Evolutionary conservation across 108 stramenopile genomes (phyloP).

Genomic region (Cyclotella baltica): DNA sequence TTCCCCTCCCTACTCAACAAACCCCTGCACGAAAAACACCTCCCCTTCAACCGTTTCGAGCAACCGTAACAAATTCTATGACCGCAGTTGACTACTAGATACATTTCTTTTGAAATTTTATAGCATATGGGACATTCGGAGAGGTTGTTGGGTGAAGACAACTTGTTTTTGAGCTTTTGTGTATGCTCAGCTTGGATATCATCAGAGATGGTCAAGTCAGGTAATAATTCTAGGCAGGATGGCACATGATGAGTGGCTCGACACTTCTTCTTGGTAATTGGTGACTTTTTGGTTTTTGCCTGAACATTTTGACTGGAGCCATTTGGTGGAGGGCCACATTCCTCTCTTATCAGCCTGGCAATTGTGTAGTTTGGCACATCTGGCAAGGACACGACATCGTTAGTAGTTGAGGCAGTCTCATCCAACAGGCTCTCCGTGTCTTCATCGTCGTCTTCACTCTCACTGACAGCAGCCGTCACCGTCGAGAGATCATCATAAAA

Average conservation of each 20-base stretch:
- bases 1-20: no score
- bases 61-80: neutral
- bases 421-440: no score
- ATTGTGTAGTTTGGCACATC: neutral
- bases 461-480: neutral
- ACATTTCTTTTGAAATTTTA: neutral
- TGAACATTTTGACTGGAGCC: no score
- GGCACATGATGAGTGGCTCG: neutral
- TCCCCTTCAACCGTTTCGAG: neutral
- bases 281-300: no score
- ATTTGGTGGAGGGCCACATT: neutral
- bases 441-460: neutral
- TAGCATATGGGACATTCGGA: neutral
- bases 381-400: neutral
- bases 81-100: neutral
- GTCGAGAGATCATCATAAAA: neutral
- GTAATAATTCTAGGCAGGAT: neutral
- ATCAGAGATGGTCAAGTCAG: neutral
- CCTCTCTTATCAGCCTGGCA: conserved; percentile 4
- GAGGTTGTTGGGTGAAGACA: neutral
- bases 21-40: neutral
- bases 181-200: neutral
- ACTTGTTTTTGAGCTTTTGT: neutral
- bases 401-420: neutral
- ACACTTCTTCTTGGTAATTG: neutral